Conservation (phyloP, 345 rosid species). For the Camelina sativa region DNA sequence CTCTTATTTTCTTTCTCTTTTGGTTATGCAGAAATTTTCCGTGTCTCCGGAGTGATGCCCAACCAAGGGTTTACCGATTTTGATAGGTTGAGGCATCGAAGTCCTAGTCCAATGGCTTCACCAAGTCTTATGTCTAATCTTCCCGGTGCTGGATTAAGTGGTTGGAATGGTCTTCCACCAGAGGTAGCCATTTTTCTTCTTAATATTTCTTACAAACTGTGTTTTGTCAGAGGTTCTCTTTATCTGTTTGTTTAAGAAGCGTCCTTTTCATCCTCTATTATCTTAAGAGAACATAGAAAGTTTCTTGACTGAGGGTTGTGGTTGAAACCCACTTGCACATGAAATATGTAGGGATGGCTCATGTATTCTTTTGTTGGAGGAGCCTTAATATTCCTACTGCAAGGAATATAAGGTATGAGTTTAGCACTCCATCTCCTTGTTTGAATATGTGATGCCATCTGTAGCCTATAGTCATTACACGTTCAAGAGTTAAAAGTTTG, state of each 20-base stretch:
- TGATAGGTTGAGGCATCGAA: constrained; percentile 87
- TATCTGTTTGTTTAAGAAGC: constrained; percentile 4
- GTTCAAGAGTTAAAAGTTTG: constrained; percentile 26
- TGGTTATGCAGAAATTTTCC: constrained; percentile 70
- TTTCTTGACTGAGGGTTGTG: constrained; percentile 36
- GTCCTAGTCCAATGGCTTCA: constrained; percentile 99
- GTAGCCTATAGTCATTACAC: constrained; percentile 25
- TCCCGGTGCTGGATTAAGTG: constrained; percentile 66
- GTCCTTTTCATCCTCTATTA: background rate
- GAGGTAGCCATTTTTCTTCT: constrained; percentile 58
- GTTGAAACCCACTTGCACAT: constrained; percentile 36
- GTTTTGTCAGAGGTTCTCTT: constrained; percentile 22
- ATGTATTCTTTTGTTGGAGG: constrained; percentile 37
- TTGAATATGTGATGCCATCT: constrained; percentile 42
- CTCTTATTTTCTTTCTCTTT: background rate
- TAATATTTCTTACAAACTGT: background rate
- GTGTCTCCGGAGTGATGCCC: constrained; percentile 81
- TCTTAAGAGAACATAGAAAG: constrained; percentile 29
- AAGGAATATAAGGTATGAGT: constrained; percentile 48
- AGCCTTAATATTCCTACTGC: constrained; percentile 46
- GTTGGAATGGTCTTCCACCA: constrained; percentile 83
- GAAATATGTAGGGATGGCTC: constrained; percentile 44
- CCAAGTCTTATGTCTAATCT: constrained; percentile 78
- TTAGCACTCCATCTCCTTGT: constrained; percentile 36
- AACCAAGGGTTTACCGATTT: constrained; percentile 88